Base-by-base conservation (phyloP, 306 rosid species). In the Alnus rubra region DNA sequence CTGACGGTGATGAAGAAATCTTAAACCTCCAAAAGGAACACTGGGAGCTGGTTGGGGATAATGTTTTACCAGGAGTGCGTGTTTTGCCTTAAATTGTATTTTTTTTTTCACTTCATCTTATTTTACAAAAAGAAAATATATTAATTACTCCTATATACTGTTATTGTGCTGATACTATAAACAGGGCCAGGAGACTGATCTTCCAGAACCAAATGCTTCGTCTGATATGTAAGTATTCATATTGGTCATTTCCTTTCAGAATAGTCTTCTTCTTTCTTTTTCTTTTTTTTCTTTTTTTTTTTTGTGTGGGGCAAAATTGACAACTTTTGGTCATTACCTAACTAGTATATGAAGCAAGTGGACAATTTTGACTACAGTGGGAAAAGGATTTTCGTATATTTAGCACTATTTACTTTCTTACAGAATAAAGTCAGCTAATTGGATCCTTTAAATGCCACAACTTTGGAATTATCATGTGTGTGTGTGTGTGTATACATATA, bases 1-100 rank as follows among this genome's bases (percentile, higher is more conserved):
- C 9, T 47, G 98, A 92, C 47, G 97, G 94, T 1, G 92, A 89
- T 39, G 78, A 60, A 48, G 97, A 94, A 86, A 63, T 52, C 11
- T 72, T 94, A 74, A 85, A 89, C 87, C 90, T 94, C 47, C 77
- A 79, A 80, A 87, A 58, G 82, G 84, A 94, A 81, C 83, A 83
- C 12, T 92, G 93, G 89, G 79, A 83, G 73, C 62, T 76, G 76
- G 58, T 86, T 54, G 74, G 52, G n/a, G 83, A 42, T 64, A 81
- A 76, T 68, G 81, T 52, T 80, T 76, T 75, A 18, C 76, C 28
- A 18, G 78, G 76, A 75, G 97, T 93, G 77, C 18, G 91, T 82
- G 23, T 68, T 76, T 73, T 73, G 16, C 68, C 65, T 39, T 72
- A 49, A 12, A 31, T 67, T 56, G 23, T 42, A 75, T 65, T 76